Conservation (phyloP, 805 yeast genomes). For the Blastobotrys americana region DNA sequence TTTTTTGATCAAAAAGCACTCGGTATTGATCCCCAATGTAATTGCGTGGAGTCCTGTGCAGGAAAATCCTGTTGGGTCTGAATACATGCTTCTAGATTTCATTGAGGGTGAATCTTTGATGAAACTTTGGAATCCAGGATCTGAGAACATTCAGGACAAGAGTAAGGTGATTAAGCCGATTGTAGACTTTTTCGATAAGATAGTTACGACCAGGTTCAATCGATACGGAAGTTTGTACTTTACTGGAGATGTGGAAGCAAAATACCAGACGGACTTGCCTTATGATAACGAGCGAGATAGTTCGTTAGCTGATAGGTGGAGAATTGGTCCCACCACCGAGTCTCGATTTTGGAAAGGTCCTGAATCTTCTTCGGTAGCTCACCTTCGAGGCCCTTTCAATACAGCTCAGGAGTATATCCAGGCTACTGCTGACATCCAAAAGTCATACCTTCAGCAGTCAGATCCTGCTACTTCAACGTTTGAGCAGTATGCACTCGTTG, state of each 20-base stretch:
- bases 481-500: conserved; percentile 48
- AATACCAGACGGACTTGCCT: conserved; percentile 36
- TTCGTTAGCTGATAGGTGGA: conserved; percentile 61
- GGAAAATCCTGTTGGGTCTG: conserved; percentile 58
- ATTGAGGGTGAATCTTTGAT: conserved; percentile 75
- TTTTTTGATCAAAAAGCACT: conserved; percentile 58
- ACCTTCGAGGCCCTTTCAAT: conserved; percentile 71
- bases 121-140: conserved; percentile 86
- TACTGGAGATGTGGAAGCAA: conserved; percentile 52
- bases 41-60: conserved; percentile 56
- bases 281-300: conserved; percentile 59
- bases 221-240: conserved; percentile 80
- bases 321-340: conserved; percentile 86
- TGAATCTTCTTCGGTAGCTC: conserved; percentile 36
- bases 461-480: conserved; percentile 52
- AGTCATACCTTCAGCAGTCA: conserved; percentile 53
- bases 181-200: conserved; percentile 53
- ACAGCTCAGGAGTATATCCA: conserved; percentile 57
- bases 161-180: conserved; percentile 59
- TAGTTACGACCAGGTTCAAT: conserved; percentile 55
- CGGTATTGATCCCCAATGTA: conserved; percentile 66
- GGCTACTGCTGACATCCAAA: conserved; percentile 58
- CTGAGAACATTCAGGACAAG: conserved; percentile 44
- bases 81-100: conserved; percentile 75
- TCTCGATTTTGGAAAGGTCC: conserved; percentile 56